Conservation (phyloP, 1,139 yeast species). For the Pichia sp. region DNA sequence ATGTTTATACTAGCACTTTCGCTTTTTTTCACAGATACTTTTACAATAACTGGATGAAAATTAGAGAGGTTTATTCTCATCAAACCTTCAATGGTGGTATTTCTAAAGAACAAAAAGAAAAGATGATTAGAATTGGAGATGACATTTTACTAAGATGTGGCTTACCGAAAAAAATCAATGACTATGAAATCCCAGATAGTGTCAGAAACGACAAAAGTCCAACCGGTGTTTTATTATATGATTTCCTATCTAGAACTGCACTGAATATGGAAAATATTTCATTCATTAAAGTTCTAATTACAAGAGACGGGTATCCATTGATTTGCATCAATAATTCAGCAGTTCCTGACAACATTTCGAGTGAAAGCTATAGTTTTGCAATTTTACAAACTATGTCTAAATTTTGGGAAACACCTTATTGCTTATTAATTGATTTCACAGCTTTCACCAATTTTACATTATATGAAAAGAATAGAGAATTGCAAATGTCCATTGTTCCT, state of each 20-base stretch:
- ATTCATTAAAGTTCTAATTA: constrained; percentile 56
- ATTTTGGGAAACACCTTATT: constrained; percentile 66
- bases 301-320: constrained; percentile 68
- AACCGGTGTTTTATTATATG: constrained; percentile 50
- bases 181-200: constrained; percentile 48
- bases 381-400: constrained; percentile 63
- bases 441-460: constrained; percentile 38
- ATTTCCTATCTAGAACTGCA: constrained; percentile 68
- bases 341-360: constrained; percentile 39
- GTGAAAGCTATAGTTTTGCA: constrained; percentile 53
- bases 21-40: constrained; percentile 58
- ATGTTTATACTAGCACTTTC: constrained; percentile 13
- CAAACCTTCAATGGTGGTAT: constrained; percentile 15
- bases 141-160: constrained; percentile 32
- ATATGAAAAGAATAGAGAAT: constrained; percentile 25
- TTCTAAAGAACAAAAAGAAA: constrained; percentile 25
- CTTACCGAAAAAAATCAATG: constrained; percentile 39
- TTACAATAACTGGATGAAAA: constrained; percentile 52
- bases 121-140: constrained; percentile 28
- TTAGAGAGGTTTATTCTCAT: constrained; percentile 34
- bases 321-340: constrained; percentile 47
- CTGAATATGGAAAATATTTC: constrained; percentile 43
- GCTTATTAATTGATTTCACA: constrained; percentile 63
- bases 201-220: constrained; percentile 41
- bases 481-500: constrained; percentile 39